A percentile compares a stretch with the other conserved stretches of the same genome.
Evolutionary conservation across 495 filamentous ascomycete genomes (phyloP).

Genomic region (Penicillium paradoxum): DNA sequence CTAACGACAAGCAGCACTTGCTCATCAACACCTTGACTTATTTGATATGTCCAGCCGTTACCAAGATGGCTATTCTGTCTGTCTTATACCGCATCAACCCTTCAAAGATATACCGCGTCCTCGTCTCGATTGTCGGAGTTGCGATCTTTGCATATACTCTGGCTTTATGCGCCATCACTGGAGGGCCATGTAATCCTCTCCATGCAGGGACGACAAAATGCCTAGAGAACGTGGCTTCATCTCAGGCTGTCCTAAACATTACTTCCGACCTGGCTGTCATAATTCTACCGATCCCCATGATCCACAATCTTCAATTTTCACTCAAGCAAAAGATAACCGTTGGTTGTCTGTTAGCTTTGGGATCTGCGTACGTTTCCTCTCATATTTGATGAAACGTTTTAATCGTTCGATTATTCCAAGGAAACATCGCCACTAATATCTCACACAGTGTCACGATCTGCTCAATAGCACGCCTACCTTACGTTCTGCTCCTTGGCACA

Average conservation of each 20-base stretch:
- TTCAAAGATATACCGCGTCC: slow-evolving; percentile 7
- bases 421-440: not conserved
- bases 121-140: slow-evolving; percentile 8
- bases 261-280: slow-evolving; percentile 16
- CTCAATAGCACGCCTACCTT: slow-evolving; percentile 22
- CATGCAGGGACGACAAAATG: slow-evolving; percentile 13
- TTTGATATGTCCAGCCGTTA: slow-evolving; percentile 10
- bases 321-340: slow-evolving; percentile 15
- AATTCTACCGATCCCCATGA: slow-evolving; percentile 15
- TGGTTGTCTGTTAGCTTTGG: slow-evolving; percentile 14
- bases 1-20: not conserved
- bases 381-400: too few species aligned
- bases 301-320: slow-evolving; percentile 15
- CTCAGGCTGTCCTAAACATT: slow-evolving; percentile 16
- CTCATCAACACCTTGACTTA: slow-evolving; percentile 15
- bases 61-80: slow-evolving; percentile 15
- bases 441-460: slow-evolving; percentile 15
- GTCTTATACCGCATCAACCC: slow-evolving; percentile 18
- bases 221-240: slow-evolving; percentile 17
- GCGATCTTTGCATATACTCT: slow-evolving; percentile 18
- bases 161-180: slow-evolving; percentile 17
- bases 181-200: slow-evolving; percentile 18
- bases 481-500: slow-evolving; percentile 12
- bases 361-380: slow-evolving; percentile 14
- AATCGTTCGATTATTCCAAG: too few species aligned